Evolutionary conservation across 2,329 filamentous ascomycete species (phyloP).

Genomic region (Sporothrix sp.): DNA sequence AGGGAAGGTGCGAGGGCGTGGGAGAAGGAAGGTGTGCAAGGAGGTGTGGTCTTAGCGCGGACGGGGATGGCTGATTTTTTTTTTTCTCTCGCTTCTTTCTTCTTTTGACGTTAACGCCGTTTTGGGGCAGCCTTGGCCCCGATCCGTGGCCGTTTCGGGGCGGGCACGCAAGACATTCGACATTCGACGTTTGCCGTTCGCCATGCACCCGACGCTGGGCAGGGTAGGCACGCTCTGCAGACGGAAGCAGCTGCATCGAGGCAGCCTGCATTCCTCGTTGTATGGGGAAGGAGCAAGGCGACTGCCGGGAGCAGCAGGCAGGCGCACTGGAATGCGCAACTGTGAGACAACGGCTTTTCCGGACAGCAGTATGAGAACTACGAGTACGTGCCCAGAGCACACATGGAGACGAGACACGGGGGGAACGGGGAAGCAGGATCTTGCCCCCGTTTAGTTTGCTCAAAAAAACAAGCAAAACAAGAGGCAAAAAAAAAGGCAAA

Average conservation of each 20-base stretch:
- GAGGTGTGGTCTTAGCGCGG: conserved; percentile 15
- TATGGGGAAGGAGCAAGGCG: not conserved
- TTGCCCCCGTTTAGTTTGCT: no score
- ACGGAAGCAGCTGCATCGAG: not conserved
- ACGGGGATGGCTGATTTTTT: conserved; percentile 6
- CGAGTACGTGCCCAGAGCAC: not conserved
- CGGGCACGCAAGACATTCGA: not conserved
- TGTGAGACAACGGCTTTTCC: not conserved
- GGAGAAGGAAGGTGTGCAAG: conserved; percentile 9
- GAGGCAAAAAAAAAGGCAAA: not conserved
- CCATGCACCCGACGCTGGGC: no score
- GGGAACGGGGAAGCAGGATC: not conserved
- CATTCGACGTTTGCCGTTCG: no score
- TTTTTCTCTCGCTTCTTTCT: conserved; percentile 6
- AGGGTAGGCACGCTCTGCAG: not conserved
- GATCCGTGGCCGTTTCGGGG: not conserved
- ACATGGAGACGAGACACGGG: not conserved
- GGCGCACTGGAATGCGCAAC: conserved; percentile 3
- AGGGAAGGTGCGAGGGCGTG: conserved; percentile 7
- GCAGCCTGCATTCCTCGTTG: not conserved
- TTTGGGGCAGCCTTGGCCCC: not conserved
- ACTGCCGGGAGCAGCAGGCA: not conserved
- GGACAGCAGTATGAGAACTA: conserved; percentile 8
- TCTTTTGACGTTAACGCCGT: not conserved
- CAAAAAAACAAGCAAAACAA: not conserved